Evolutionary conservation across 164 flowering plant species (phyloP).

Genomic region (Stephania yunnanensis): DNA sequence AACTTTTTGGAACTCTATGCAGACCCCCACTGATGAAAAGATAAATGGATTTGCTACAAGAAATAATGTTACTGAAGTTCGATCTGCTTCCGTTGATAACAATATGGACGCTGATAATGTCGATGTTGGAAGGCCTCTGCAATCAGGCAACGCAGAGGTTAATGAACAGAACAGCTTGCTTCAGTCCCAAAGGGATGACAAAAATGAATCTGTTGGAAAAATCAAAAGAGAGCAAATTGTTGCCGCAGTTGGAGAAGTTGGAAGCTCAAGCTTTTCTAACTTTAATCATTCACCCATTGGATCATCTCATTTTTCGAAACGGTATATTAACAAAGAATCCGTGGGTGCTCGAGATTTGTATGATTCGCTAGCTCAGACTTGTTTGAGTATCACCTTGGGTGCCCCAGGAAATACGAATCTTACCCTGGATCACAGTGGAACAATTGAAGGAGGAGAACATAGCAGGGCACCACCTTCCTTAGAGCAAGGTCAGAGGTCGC

Average conservation of each 20-base stretch:
- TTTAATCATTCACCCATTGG: conserved; percentile 28
- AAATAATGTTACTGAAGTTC: conserved; percentile 23
- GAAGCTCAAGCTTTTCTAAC: conserved; percentile 27
- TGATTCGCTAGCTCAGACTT: conserved; percentile 42
- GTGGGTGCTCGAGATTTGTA: conserved; percentile 26
- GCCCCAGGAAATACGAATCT: conserved; percentile 30
- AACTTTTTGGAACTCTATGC: conserved; percentile 16
- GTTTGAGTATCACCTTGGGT: conserved; percentile 53
- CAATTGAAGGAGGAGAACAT: conserved; percentile 40
- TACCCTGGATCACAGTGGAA: conserved; percentile 19
- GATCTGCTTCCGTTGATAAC: conserved; percentile 24
- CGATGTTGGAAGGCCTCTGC: conserved; percentile 31
- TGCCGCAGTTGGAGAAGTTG: conserved; percentile 32
- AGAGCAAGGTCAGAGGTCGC: conserved; percentile 57
- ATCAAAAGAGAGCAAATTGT: conserved; percentile 47
- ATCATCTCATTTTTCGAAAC: conserved; percentile 32
- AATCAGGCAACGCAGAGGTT: conserved; percentile 26
- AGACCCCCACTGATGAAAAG: conserved; percentile 41
- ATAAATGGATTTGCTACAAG: conserved; percentile 28
- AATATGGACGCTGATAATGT: conserved; percentile 27
- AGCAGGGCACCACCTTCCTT: conserved; percentile 32
- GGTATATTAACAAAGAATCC: conserved; percentile 22
- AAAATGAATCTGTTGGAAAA: conserved; percentile 26
- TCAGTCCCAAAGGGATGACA: conserved; percentile 26
- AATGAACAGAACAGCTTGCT: conserved; percentile 25